Evolutionary conservation across 2,329 filamentous ascomycete species (phyloP), one percentile per base, ranked within the genome.

Genomic region (Hypoxylon rubiginosum): DNA sequence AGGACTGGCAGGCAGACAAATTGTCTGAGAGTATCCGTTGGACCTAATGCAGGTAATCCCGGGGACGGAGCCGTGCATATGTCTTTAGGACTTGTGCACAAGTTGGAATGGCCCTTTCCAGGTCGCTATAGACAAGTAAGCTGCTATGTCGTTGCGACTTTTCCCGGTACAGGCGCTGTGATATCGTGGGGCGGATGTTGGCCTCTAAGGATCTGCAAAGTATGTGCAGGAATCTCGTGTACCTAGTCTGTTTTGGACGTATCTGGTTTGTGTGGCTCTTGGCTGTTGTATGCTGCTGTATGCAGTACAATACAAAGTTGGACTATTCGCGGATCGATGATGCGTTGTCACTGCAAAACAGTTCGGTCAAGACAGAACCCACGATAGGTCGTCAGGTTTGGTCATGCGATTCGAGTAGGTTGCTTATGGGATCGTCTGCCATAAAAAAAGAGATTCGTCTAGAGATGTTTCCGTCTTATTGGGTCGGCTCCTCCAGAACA

Each of bases 331-430:
- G 53, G 65, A 64, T 61, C 51, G 65, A 70, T 64, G 71, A 74
- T 75, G 73, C 58, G 73, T 72, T 75, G 73, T 73, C 71, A 71
- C 70, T 73, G 70, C 68, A 70, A 62, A 61, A 54, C 52, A 61
- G 57, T 69, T 69, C 71, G 66, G 67, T 68, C 67, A 67, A 61
- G 39, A 43, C 34, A 36, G 59, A 70, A 54, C 26, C 39, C 57
- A 58, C 58, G 64, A 70, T 70, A 68, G 67, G 67, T 55, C 26
- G 64, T 46, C 21, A 52, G 26, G 45, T n/a, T 17, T 50, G 67
- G 58, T 70, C 67, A 70, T 63, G 64, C 64, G 67, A 68, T 70
- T 68, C 51, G 62, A 65, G 50, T n/a, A 58, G 57, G 58, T 17
- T 60, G 61, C 52, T 69, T 60, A 67, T 69, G 67, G 67, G 56